Evolutionary conservation across 73 alveolate genomes (phyloP), one percentile per base, ranked within the genome.

Genomic region (Paramecium octaurelia): DNA sequence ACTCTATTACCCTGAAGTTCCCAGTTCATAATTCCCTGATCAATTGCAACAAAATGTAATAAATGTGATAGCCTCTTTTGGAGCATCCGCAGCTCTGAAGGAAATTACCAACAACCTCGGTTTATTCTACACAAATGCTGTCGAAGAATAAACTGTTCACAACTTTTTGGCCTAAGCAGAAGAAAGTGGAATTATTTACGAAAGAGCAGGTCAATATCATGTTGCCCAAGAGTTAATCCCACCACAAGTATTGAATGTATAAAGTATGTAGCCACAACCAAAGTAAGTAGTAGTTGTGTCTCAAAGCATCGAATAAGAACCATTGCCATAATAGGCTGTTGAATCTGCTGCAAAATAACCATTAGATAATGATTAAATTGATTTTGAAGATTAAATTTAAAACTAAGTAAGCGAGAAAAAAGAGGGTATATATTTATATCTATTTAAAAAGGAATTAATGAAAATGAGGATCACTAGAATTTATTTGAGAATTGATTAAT

Each of bases 1-100:
- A 73, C 27, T 73, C 4, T 73, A 36, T 40, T 73, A 73, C 40
- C 87, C 87, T n/a, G 87, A 73, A 73, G 27, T 16, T 14, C 60
- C 87, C 21, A 40, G 40, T 38, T 34, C 12, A n/a, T 38, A 73
- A 18, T 73, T 73, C 34, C 87, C 87, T 4, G 20, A 73, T 73
- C 12, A 73, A 40, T 73, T 73, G 40, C 35, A 73, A 38, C 36
- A 73, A 34, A 29, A 35, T 73, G 59, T 73, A 9, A 36, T 73
- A n/a, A 73, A 73, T 34, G 87, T 73, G 4, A 73, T 73, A 16
- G 87, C 87, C 11, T 73, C 87, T 16, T 73, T 73, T 38, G 59
- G 59, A 20, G 40, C 20, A 16, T 36, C 87, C 16, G 68, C 64
- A 9, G 16, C 87, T 14, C 21, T 36, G 2, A 34, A 31, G 3